Conservation (phyloP, 2,329 filamentous ascomycete genomes). For the Aspergillus piperis region DNA sequence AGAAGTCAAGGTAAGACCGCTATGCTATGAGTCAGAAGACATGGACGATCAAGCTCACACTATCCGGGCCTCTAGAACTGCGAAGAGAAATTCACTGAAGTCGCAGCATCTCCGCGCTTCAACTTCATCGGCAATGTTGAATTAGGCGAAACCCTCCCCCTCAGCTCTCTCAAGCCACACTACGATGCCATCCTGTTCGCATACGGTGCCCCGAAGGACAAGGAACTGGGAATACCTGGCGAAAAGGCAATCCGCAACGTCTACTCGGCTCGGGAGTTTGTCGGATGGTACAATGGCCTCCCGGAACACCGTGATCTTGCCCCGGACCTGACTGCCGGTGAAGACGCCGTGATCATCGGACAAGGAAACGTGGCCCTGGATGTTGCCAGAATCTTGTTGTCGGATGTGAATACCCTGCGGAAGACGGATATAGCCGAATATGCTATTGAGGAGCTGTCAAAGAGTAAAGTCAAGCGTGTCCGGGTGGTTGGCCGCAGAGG, state of each 20-base stretch:
- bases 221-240: conserved; percentile 74
- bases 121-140: conserved; percentile 89
- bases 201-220: conserved; percentile 87
- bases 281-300: conserved; percentile 97
- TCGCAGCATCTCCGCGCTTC: conserved; percentile 79
- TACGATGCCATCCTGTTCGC: conserved; percentile 93
- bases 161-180: conserved; percentile 70
- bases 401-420: conserved; percentile 69
- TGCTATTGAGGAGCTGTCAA: conserved; percentile 71
- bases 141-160: conserved; percentile 69
- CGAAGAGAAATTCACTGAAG: conserved; percentile 87
- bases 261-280: conserved; percentile 87
- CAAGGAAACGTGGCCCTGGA: conserved; percentile 97
- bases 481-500: conserved; percentile 87
- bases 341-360: conserved; percentile 84
- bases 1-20: conserved; percentile 79
- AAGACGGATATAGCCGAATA: conserved; percentile 88
- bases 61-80: conserved; percentile 69
- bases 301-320: conserved; percentile 74
- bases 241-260: conserved; percentile 69
- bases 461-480: conserved; percentile 75
- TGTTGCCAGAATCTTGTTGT: conserved; percentile 83
- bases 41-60: not conserved
- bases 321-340: conserved; percentile 72
- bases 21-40: not conserved